A percentile compares a stretch with the other conserved stretches of the same genome.
Evolutionary conservation across 345 rosid species (phyloP).

Genomic region (Zanthoxylum bungeanum): DNA sequence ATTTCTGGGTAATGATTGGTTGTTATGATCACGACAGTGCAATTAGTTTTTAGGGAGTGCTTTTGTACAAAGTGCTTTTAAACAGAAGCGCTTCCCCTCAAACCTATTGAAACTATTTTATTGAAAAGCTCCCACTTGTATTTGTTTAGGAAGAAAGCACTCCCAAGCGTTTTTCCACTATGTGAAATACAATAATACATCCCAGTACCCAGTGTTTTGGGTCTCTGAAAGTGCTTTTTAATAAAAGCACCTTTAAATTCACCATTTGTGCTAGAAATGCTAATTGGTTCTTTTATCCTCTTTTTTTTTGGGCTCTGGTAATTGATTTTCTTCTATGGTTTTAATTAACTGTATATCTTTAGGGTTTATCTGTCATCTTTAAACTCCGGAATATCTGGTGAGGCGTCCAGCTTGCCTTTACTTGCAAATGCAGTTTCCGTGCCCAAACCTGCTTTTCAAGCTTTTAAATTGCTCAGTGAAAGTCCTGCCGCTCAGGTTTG

Average conservation of each 20-base stretch:
- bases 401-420: conserved; percentile 17
- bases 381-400: conserved; percentile 9
- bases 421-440: conserved; percentile 24
- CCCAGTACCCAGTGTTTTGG: background rate
- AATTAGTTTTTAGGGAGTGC: too few species aligned
- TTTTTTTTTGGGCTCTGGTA: too few species aligned
- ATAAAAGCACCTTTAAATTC: background rate
- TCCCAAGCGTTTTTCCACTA: background rate
- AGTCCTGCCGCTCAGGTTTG: conserved; percentile 59
- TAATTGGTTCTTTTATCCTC: background rate
- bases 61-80: background rate
- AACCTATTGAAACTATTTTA: background rate
- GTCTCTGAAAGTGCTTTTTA: background rate
- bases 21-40: background rate
- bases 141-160: background rate
- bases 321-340: background rate
- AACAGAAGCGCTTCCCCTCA: background rate
- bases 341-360: conserved; percentile 6
- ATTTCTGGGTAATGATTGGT: background rate
- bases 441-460: conserved; percentile 52
- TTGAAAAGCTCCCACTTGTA: background rate
- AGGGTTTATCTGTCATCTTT: conserved; percentile 48
- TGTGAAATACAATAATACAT: background rate
- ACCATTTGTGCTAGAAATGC: background rate
- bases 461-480: conserved; percentile 57